Percentiles rank a stretch among this genome's conserved stretches.
These are phyloP conservation scores for Forsythia suspensa DNA, from an alignment of 257 asterid species.

Conservation along the genomic window DNA sequence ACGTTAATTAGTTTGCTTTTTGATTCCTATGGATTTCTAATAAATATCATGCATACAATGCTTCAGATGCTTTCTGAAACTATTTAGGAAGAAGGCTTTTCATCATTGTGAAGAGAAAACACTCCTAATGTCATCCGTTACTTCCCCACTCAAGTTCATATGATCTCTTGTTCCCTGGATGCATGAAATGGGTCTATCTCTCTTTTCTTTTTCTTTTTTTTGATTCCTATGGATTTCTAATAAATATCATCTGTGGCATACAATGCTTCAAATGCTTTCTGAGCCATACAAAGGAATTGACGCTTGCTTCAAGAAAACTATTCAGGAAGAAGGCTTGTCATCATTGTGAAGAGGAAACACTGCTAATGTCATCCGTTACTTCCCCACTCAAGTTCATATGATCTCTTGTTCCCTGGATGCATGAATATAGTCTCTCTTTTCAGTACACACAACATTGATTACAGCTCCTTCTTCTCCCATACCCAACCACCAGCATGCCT, in stretches of 20 bases:
- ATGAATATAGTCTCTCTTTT: neutral
- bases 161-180: neutral
- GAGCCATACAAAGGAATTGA: constrained; percentile 31
- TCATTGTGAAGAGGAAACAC: constrained; percentile 27
- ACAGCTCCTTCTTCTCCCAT: too few relatives aligned
- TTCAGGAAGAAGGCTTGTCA: constrained; percentile 17
- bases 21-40: too few relatives aligned
- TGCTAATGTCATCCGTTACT: constrained; percentile 28
- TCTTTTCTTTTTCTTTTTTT: too few relatives aligned
- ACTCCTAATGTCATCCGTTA: constrained; percentile 28
- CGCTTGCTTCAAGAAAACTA: constrained; percentile 22
- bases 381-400: constrained; percentile 21
- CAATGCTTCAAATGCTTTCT: neutral
- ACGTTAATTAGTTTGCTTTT: too few relatives aligned
- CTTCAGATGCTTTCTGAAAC: constrained; percentile 3
- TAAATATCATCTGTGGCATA: too few relatives aligned
- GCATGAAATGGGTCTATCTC: neutral
- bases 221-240: too few relatives aligned
- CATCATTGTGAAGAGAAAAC: constrained; percentile 24
- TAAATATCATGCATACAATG: too few relatives aligned
- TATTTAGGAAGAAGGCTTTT: constrained; percentile 18
- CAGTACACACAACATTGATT: too few relatives aligned
- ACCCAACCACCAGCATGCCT: too few relatives aligned
- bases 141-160: constrained; percentile 24
- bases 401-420: neutral